Evolutionary conservation across 306 rosid genomes (phyloP).

Genomic region (Begonia peltatifolia): DNA sequence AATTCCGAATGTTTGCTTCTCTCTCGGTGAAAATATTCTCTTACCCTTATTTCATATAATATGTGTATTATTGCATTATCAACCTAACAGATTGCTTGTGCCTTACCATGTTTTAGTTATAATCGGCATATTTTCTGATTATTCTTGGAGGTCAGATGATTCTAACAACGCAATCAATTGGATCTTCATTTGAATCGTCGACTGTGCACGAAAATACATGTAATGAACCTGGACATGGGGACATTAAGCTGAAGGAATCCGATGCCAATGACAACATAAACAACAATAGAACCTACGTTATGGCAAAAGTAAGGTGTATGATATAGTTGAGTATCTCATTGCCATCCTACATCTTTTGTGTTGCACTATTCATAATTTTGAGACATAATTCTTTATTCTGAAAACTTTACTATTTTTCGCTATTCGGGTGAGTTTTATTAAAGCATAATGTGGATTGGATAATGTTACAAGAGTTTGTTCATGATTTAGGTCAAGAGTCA

Average conservation of each 20-base stretch:
- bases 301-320: slow-evolving; percentile 52
- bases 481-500: no score
- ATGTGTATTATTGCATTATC: no score
- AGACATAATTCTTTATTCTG: no score
- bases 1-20: neutral
- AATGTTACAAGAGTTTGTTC: no score
- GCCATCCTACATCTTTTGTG: neutral
- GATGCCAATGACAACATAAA: slow-evolving; percentile 17
- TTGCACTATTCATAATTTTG: no score
- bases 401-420: no score
- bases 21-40: neutral
- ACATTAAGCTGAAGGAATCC: slow-evolving; percentile 26
- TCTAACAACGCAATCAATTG: slow-evolving; percentile 38
- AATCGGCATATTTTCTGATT: slow-evolving; percentile 6
- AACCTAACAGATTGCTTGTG: no score
- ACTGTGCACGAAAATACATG: slow-evolving; percentile 19
- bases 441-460: no score
- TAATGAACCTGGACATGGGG: slow-evolving; percentile 22
- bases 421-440: no score
- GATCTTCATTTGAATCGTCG: slow-evolving; percentile 21
- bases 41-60: neutral
- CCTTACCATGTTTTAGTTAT: no score
- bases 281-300: slow-evolving; percentile 28
- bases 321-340: slow-evolving; percentile 1
- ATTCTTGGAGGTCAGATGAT: slow-evolving; percentile 44